Conservation (phyloP, 108 stramenopile species). For the Nitzschia palea region DNA sequence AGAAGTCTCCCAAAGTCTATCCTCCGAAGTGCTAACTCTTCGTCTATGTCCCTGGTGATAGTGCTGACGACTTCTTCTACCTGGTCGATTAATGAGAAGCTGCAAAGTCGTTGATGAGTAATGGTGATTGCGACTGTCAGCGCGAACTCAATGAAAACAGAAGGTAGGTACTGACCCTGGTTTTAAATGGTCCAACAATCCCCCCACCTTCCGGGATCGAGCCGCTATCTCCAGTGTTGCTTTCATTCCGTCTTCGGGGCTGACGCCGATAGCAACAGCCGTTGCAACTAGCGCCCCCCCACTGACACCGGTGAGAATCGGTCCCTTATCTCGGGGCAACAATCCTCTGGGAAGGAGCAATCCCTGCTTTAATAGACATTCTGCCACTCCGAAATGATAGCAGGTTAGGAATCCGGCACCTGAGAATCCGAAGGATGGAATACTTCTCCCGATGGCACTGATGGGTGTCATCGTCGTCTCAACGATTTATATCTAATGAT, state of each 20-base stretch:
- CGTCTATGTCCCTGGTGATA: conserved; percentile 40
- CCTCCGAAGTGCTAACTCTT: conserved; percentile 37
- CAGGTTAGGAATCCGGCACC: conserved; percentile 69
- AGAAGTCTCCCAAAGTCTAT: conserved; percentile 34
- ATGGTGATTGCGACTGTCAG: too few relatives aligned
- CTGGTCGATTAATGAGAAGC: conserved; percentile 65
- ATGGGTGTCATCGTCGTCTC: too few relatives aligned
- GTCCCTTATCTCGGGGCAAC: not conserved
- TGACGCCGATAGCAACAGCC: conserved; percentile 42
- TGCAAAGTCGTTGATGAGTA: too few relatives aligned
- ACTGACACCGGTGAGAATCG: conserved; percentile 56
- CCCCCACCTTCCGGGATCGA: conserved; percentile 35
- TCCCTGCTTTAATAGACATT: conserved; percentile 47
- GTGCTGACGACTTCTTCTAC: conserved; percentile 41
- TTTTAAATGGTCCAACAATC: conserved; percentile 43
- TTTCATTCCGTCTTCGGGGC: conserved; percentile 59
- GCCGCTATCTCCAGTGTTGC: conserved; percentile 43
- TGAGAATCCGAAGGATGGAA: conserved; percentile 19
- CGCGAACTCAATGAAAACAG: too few relatives aligned
- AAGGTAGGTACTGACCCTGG: conserved; percentile 39
- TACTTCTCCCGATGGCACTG: not conserved
- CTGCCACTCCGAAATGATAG: conserved; percentile 65
- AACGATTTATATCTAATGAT: too few relatives aligned
- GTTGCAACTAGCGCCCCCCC: conserved; percentile 63
- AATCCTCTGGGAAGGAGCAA: conserved; percentile 16